phyloP scores from a whole-genome alignment of 179 eudicot genomes.

The Beta macrorhiza region DNA sequence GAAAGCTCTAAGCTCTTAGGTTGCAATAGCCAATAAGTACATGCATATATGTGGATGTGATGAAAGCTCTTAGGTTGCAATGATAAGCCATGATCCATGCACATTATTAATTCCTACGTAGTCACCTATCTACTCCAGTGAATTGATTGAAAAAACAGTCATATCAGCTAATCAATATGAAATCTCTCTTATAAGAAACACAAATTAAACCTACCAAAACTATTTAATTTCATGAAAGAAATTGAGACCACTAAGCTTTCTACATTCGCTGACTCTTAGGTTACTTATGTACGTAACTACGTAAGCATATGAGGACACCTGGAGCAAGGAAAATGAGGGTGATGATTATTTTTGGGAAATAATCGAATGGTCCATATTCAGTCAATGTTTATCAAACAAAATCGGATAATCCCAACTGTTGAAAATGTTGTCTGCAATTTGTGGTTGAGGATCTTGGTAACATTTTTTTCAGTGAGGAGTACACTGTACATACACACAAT shows the following conservation, averaged over 20 bases:
- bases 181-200: background rate
- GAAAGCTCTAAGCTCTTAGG: constrained; percentile 6
- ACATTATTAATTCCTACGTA: constrained; percentile 28
- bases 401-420: background rate
- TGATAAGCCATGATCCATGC: constrained; percentile 26
- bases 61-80: background rate
- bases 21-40: too few species aligned
- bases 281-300: background rate
- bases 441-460: background rate
- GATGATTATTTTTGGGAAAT: background rate
- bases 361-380: constrained; percentile 13
- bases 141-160: constrained; percentile 23
- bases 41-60: too few species aligned
- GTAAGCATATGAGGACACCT: constrained; percentile 21
- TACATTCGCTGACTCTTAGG: background rate
- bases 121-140: constrained; percentile 34
- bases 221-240: background rate
- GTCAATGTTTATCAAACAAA: constrained; percentile 15
- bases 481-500: background rate
- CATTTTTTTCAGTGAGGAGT: background rate
- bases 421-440: background rate
- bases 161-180: background rate
- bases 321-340: constrained; percentile 3
- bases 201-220: constrained; percentile 15
- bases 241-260: background rate